Evolutionary conservation across 164 flowering plant species (phyloP).

Genomic region (Hamamelis virginiana): DNA sequence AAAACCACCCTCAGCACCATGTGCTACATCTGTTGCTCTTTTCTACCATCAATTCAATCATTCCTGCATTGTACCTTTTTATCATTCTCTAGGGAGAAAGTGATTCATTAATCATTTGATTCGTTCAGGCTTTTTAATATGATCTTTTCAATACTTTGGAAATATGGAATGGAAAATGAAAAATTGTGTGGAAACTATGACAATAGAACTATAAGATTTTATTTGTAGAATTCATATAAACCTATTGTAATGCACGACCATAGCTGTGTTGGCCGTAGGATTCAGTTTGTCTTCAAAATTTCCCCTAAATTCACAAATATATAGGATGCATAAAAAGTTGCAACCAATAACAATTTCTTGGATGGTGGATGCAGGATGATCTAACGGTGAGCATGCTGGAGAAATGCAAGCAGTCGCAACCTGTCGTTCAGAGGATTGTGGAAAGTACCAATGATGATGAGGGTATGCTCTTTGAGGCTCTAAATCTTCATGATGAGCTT

Average conservation of each 20-base stretch:
- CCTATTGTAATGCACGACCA: too few species aligned
- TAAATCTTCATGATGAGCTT: constrained; percentile 78
- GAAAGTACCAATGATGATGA: constrained; percentile 71
- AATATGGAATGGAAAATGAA: background rate
- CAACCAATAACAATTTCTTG: background rate
- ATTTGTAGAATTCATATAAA: background rate
- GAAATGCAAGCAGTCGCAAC: constrained; percentile 74
- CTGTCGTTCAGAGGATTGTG: constrained; percentile 61
- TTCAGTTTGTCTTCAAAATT: background rate
- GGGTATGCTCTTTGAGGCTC: constrained; percentile 72
- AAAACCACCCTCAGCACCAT: background rate
- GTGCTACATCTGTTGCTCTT: background rate
- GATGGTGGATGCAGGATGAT: constrained; percentile 66
- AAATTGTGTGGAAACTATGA: background rate
- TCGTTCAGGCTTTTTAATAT: background rate
- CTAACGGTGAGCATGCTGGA: constrained; percentile 64
- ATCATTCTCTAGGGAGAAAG: background rate
- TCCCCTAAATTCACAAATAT: background rate
- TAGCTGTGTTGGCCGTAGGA: background rate
- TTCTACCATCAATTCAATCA: background rate
- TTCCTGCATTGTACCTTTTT: background rate
- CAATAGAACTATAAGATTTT: background rate
- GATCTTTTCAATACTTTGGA: background rate
- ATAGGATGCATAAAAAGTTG: background rate
- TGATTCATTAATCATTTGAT: background rate